Conservation (phyloP, 1,284 basidiomycete species). For the Phellopilus nigrolimitatus region DNA sequence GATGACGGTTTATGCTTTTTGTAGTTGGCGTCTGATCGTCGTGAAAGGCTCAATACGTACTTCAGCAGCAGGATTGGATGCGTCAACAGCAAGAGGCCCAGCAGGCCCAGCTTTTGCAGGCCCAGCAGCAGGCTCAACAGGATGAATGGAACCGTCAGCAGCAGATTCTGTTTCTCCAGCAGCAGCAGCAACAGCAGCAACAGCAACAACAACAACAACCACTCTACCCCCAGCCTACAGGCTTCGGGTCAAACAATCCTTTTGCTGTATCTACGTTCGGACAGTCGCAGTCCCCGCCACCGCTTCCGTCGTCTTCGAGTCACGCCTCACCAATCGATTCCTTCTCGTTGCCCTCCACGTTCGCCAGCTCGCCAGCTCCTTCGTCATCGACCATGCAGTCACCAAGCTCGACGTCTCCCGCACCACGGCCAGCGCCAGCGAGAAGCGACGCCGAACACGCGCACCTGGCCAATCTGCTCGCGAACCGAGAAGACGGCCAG, state of each 20-base stretch:
- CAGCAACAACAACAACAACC: constrained; percentile 40
- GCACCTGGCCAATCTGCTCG: constrained; percentile 75
- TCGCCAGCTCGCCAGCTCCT: constrained; percentile 33
- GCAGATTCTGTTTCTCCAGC: constrained; percentile 46
- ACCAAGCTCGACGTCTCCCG: constrained; percentile 26
- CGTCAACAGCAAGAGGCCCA: constrained; percentile 47
- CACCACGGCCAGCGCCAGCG: constrained; percentile 30
- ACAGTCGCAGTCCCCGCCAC: constrained; percentile 33
- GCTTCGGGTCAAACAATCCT: constrained; percentile 90
- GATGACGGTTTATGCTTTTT: constrained; percentile 8
- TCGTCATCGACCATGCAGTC: constrained; percentile 30
- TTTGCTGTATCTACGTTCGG: constrained; percentile 57
- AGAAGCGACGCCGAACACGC: constrained; percentile 65
- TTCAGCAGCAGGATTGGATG: constrained; percentile 67
- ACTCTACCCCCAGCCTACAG: constrained; percentile 59
- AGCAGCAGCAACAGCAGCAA: constrained; percentile 42
- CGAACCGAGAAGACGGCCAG: constrained; percentile 81
- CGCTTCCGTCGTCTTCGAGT: constrained; percentile 27
- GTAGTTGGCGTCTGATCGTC: not conserved
- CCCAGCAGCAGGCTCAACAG: constrained; percentile 36
- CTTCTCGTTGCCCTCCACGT: constrained; percentile 35
- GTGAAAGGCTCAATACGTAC: constrained; percentile 61
- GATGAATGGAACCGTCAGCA: constrained; percentile 35
- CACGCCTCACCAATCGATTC: constrained; percentile 14
- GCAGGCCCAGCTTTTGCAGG: constrained; percentile 44